phyloP scores from a whole-genome alignment of 495 filamentous ascomycete species.

The Tuber microsphaerosporum region DNA sequence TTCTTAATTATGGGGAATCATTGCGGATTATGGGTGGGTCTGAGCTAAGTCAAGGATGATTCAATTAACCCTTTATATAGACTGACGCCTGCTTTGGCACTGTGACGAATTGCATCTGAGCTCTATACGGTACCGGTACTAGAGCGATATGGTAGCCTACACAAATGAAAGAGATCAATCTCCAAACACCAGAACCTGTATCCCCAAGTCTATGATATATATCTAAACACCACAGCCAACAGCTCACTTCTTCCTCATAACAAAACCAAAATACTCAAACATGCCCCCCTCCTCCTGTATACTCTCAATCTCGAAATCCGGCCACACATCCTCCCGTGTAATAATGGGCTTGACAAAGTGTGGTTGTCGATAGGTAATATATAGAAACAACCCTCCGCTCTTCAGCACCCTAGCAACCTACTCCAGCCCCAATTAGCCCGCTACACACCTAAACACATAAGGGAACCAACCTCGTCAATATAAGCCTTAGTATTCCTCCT shows the following conservation, averaged over 20 bases:
- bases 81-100: neutral
- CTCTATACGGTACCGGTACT: neutral
- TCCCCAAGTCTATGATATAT: slow-evolving; percentile 6
- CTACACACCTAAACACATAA: neutral
- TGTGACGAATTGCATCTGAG: neutral
- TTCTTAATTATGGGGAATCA: neutral
- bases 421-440: slow-evolving; percentile 25
- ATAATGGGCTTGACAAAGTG: slow-evolving; percentile 54
- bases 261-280: slow-evolving; percentile 51
- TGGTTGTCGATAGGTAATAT: slow-evolving; percentile 56
- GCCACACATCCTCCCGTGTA: slow-evolving; percentile 46
- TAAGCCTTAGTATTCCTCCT: slow-evolving; percentile 49
- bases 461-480: slow-evolving; percentile 47
- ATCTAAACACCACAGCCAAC: slow-evolving; percentile 5
- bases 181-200: neutral
- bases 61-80: neutral
- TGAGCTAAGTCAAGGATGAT: neutral
- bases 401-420: slow-evolving; percentile 53
- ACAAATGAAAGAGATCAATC: neutral
- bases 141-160: neutral
- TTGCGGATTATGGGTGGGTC: neutral
- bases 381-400: slow-evolving; percentile 50
- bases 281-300: slow-evolving; percentile 43
- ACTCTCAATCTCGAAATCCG: slow-evolving; percentile 43
- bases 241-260: slow-evolving; percentile 44